These are phyloP conservation scores for Fusarium zealandicum DNA, from an alignment of 2,329 filamentous ascomycete genomes.

Conservation along the genomic window DNA sequence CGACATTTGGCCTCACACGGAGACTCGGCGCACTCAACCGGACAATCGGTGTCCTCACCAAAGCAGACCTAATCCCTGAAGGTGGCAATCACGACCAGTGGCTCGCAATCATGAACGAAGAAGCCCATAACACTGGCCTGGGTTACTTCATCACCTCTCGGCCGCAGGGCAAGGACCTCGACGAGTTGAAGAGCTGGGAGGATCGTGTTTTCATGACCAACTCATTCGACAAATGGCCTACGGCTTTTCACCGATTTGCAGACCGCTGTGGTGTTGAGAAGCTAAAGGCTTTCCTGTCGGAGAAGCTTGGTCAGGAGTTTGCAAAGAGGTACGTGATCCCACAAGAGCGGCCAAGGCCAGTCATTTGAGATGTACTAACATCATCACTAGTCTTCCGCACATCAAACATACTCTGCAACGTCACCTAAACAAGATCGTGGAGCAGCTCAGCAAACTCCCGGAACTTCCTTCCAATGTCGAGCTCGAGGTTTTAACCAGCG, in stretches of 20 bases:
- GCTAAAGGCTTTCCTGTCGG: constrained; percentile 60
- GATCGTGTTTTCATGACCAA: constrained; percentile 58
- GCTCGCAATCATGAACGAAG: constrained; percentile 66
- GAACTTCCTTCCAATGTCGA: constrained; percentile 73
- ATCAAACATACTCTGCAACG: constrained; percentile 60
- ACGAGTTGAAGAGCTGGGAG: constrained; percentile 60
- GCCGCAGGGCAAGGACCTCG: constrained; percentile 63
- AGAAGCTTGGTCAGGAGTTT: constrained; percentile 62
- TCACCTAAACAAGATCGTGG: constrained; percentile 60
- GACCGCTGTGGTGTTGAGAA: constrained; percentile 62
- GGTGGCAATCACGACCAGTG: constrained; percentile 63
- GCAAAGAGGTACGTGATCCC: constrained; percentile 52
- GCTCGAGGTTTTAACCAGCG: constrained; percentile 66
- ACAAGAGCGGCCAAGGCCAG: constrained; percentile 7
- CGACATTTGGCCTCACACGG: constrained; percentile 70
- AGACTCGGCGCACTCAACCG: constrained; percentile 62
- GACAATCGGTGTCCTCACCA: constrained; percentile 81
- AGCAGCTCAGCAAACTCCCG: constrained; percentile 65
- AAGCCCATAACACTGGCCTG: constrained; percentile 70
- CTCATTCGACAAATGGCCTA: constrained; percentile 54
- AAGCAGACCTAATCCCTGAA: constrained; percentile 74
- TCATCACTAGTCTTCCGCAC: constrained; percentile 53
- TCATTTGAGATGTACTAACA: constrained; percentile 21
- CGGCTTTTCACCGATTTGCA: constrained; percentile 55
- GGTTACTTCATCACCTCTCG: constrained; percentile 82